phyloP scores from a whole-genome alignment of 169 alveolate species.

The Plasmodium relictum region DNA sequence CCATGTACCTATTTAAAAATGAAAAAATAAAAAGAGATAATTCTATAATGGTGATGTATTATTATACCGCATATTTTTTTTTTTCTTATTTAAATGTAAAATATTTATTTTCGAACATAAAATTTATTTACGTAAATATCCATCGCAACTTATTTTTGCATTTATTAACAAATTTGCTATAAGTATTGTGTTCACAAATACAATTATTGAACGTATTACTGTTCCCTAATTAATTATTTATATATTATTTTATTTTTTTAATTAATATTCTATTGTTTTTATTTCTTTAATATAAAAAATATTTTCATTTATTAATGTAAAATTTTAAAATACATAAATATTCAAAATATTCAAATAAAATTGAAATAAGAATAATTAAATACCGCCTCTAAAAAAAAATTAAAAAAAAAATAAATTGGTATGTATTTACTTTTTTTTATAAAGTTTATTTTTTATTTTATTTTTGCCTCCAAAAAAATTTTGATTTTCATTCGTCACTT shows the following conservation, averaged over 20 bases:
- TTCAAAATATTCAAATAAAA: background rate
- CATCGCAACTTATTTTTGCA: conserved; percentile 45
- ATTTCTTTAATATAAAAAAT: background rate
- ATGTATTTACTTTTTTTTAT: background rate
- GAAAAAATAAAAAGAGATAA: background rate
- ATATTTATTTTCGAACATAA: too few species aligned
- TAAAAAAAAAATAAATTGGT: background rate
- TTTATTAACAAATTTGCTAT: conserved; percentile 37
- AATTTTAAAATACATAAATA: background rate
- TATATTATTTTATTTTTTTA: conserved; percentile 14
- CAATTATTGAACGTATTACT: conserved; percentile 28
- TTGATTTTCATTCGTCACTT: conserved; percentile 21
- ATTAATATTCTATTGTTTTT: background rate
- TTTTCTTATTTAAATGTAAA: too few species aligned
- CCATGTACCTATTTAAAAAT: conserved; percentile 45
- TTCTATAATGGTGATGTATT: too few species aligned
- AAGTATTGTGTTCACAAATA: conserved; percentile 47
- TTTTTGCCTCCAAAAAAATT: conserved; percentile 57
- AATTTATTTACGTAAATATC: conserved; percentile 53
- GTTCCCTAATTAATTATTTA: conserved; percentile 43
- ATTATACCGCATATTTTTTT: too few species aligned
- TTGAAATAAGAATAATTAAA: conserved; percentile 2
- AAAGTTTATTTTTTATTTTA: background rate
- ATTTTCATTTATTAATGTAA: background rate
- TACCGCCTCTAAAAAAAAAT: conserved; percentile 49